Evolutionary conservation across 2,329 filamentous ascomycete genomes (phyloP).

Genomic region (Nigrospora osmanthi): DNA sequence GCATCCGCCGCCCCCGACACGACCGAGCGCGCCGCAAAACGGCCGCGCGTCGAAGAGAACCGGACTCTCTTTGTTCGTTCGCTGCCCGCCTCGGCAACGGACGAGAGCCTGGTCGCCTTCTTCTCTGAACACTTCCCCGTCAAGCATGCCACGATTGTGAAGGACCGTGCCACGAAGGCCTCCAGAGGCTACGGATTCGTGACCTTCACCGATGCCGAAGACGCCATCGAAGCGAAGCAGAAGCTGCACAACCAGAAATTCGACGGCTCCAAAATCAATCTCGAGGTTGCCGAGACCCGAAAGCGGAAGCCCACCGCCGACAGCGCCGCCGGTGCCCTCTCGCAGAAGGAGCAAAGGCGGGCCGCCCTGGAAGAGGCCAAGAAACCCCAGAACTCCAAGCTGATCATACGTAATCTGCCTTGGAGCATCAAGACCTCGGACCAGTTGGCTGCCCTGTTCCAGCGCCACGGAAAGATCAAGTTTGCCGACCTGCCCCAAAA

Average conservation of each 20-base stretch:
- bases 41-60: constrained; percentile 49
- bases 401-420: constrained; percentile 88
- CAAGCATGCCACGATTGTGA: constrained; percentile 90
- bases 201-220: constrained; percentile 88
- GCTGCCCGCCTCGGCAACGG: constrained; percentile 70
- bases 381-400: constrained; percentile 51
- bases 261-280: constrained; percentile 71
- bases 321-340: constrained; percentile 34
- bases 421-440: constrained; percentile 90
- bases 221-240: constrained; percentile 72
- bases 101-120: constrained; percentile 73
- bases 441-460: constrained; percentile 71
- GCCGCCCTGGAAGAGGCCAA: constrained; percentile 53
- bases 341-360: constrained; percentile 47
- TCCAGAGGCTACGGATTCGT: constrained; percentile 95
- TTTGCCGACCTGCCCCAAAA: constrained; percentile 76
- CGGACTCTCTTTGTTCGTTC: constrained; percentile 86
- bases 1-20: neutral
- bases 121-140: constrained; percentile 93
- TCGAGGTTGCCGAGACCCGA: constrained; percentile 83
- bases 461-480: constrained; percentile 86
- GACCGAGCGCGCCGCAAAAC: constrained; percentile 35
- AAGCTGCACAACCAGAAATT: constrained; percentile 74
- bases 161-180: constrained; percentile 76
- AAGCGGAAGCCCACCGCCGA: constrained; percentile 42